Evolutionary conservation across 306 rosid genomes (phyloP).

Genomic region (Fragaria vesca): DNA sequence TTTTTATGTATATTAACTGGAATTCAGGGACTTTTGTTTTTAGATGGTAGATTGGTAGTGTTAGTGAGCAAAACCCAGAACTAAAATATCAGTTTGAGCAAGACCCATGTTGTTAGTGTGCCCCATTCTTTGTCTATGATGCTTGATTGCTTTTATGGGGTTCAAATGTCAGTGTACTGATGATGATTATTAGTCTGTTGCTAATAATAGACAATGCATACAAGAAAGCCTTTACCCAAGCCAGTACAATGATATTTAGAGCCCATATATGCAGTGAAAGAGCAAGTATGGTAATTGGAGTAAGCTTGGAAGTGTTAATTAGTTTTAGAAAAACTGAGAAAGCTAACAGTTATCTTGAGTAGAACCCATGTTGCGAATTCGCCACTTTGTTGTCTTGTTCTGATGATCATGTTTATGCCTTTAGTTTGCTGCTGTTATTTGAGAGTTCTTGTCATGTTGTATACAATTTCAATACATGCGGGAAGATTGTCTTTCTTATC

Average conservation of each 20-base stretch:
- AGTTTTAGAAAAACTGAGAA: neutral
- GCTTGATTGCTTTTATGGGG: neutral
- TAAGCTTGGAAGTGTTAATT: neutral
- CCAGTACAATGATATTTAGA: neutral
- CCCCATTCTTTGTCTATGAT: neutral
- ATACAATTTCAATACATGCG: neutral
- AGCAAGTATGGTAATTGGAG: neutral
- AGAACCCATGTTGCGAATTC: neutral
- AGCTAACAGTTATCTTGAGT: neutral
- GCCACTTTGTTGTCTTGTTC: neutral
- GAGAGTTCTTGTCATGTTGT: neutral
- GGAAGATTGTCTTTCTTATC: neutral
- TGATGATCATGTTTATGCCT: neutral
- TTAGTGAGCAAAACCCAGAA: slow-evolving; percentile 12
- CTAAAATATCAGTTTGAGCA: neutral
- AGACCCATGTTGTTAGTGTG: neutral
- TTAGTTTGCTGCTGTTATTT: neutral
- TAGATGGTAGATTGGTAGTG: neutral
- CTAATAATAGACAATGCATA: neutral
- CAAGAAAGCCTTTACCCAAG: neutral
- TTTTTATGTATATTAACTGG: neutral
- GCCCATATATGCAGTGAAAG: neutral
- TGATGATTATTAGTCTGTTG: neutral
- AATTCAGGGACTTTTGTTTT: neutral
- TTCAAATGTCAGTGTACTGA: neutral